These are phyloP conservation scores for Candida alai DNA, from an alignment of 805 yeast genomes.

Conservation along the genomic window DNA sequence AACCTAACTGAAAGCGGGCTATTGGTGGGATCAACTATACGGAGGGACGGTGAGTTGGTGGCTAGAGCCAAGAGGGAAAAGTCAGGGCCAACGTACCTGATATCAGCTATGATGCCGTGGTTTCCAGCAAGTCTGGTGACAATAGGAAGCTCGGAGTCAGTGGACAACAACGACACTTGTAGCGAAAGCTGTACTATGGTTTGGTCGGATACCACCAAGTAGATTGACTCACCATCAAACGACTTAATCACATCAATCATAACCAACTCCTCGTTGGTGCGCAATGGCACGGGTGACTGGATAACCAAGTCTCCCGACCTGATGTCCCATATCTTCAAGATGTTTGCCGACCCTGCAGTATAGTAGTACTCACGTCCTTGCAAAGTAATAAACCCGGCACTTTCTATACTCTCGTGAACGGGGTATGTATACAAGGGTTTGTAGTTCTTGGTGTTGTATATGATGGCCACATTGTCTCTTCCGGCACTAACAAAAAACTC, in stretches of 20 bases:
- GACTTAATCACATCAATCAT: slow-evolving; percentile 54
- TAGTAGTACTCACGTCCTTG: slow-evolving; percentile 38
- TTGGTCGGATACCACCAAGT: slow-evolving; percentile 77
- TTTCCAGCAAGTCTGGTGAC: slow-evolving; percentile 75
- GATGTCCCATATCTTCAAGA: slow-evolving; percentile 63
- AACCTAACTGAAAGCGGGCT: slow-evolving; percentile 62
- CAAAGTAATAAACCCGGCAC: slow-evolving; percentile 50
- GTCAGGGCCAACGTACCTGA: slow-evolving; percentile 69
- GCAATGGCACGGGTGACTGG: slow-evolving; percentile 44
- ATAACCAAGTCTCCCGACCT: slow-evolving; percentile 45
- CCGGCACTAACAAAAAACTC: slow-evolving; percentile 73
- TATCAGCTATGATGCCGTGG: slow-evolving; percentile 93
- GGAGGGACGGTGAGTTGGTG: slow-evolving; percentile 85
- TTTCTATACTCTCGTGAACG: slow-evolving; percentile 67
- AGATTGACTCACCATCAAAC: slow-evolving; percentile 26
- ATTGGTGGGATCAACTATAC: slow-evolving; percentile 62
- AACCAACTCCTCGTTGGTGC: slow-evolving; percentile 68
- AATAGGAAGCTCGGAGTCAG: slow-evolving; percentile 33
- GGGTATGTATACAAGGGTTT: slow-evolving; percentile 67
- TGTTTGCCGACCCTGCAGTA: slow-evolving; percentile 77
- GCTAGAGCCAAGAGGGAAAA: slow-evolving; percentile 69
- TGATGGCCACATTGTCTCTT: slow-evolving; percentile 72
- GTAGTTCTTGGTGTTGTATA: slow-evolving; percentile 52
- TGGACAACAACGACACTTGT: slow-evolving; percentile 10
- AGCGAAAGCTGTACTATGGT: slow-evolving; percentile 54